Base-by-base conservation (phyloP, 257 asterid species). In the Solanum habrochaites region DNA sequence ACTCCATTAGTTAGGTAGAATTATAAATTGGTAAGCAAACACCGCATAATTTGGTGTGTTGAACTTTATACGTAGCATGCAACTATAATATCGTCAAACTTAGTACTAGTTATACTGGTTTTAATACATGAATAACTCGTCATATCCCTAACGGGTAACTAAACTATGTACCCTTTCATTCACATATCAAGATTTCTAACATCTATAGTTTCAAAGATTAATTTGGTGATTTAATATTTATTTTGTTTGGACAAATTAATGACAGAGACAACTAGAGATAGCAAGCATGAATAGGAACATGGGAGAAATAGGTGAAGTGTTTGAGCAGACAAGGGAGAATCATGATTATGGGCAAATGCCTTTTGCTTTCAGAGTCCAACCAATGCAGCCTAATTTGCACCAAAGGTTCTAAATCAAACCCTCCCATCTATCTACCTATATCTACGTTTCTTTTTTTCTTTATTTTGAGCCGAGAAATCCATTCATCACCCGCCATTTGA, bases 361-460 rank as follows among this genome's bases (percentile, higher is more conserved):
- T 3, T 93, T 94, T 45, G 90, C 96, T 85, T 94, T 92, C 66
- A 91, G 98, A 0, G 95, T 94, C 21, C 98, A 94, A 88, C 97
- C 97, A 10, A 93, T 93, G 95, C 97, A 94, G 92, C 98, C 98
- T 10, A 92, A 93, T 93, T 91, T 94, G 49, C 96, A 94, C 87
- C 94, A 94, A 42, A 87, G 86, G 64, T 85, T 81, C 20, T 81
- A 49, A 81, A 29, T 73, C 18, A 80, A 1, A 80, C 42, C 42
- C 42, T 80, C 39, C 11, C 11, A 47, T 27, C 39, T 29, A 45
- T 45, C 11, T 25, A 11, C 3, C 20, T n/a, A 60, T 58, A 20
- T 49, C 60, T 52, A 52, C 16, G 60, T 16, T 49, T 49, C 2
- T 49, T 47, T 47, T 47, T 45, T 15, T 14, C 4, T 47, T 47